phyloP scores from a whole-genome alignment of 345 rosid genomes.

The Hirschfeldia incana region DNA sequence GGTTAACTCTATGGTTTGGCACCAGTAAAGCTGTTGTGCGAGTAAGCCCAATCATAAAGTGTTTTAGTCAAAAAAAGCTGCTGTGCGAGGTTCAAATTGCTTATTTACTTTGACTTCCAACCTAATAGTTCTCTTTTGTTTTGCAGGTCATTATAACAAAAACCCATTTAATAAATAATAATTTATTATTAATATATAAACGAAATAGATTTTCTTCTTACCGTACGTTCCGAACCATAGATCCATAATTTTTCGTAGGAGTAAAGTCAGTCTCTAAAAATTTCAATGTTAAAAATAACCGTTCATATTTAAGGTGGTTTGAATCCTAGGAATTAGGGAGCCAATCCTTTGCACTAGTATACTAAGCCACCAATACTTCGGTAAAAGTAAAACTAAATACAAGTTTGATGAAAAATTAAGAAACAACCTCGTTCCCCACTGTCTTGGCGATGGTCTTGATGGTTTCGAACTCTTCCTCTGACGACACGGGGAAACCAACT shows the following conservation, averaged over 20 bases:
- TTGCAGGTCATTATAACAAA: not conserved
- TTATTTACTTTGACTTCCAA: not conserved
- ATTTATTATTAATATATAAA: not conserved
- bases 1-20: not conserved
- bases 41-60: not conserved
- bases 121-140: not conserved
- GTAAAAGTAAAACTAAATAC: too few relatives aligned
- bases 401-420: not conserved
- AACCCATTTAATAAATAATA: not conserved
- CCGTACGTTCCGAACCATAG: too few relatives aligned
- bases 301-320: too few relatives aligned
- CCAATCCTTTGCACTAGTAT: too few relatives aligned
- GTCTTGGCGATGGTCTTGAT: slow-evolving; percentile 63
- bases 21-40: not conserved
- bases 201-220: too few relatives aligned
- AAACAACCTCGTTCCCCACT: slow-evolving; percentile 58
- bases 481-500: slow-evolving; percentile 83
- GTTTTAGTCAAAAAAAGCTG: too few relatives aligned
- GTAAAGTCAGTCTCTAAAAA: too few relatives aligned
- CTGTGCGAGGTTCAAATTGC: not conserved
- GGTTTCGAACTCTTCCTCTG: slow-evolving; percentile 75
- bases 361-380: too few relatives aligned
- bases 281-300: too few relatives aligned
- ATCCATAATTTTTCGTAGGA: too few relatives aligned
- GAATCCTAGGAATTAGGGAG: too few relatives aligned